Evolutionary conservation across 2,329 filamentous ascomycete species (phyloP), one percentile per base, ranked within the genome.

Genomic region (Fusarium xylarioides): DNA sequence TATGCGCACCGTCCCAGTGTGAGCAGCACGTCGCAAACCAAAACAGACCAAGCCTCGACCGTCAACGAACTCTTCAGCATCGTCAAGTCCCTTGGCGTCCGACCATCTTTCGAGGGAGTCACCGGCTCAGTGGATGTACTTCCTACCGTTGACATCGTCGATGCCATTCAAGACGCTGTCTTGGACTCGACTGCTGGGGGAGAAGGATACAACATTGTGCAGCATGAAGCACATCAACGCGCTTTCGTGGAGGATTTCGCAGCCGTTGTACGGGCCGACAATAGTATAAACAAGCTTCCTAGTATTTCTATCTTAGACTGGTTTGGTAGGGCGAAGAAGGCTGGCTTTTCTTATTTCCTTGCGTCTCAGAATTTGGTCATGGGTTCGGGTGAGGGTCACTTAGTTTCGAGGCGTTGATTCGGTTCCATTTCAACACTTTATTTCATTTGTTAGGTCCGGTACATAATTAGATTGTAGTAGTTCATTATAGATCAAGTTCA

Each of bases 151-250:
- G 10, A 14, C 8, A 30, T 58, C 7, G 34, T 26, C 19, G 8
- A 1, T 0, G 11, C 11, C 0, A 40, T 50, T 5, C 55, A 37
- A 0, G 4, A 38, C 1, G 0, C 2, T 8, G 21, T 21, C 26
- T 0, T 49, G 3, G 19, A 19, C 19, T 58, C 55, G 15, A 58
- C 7, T 21, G 8, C 19, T 50, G 19, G n/a, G 3, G 30, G 30
- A 11, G 7, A 40, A 15, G 28, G 42, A 4, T 47, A 44, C 4
- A 34, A 32, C 15, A 9, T 50, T 19, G 11, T 58, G 23, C 43
- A 32, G n/a, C 43, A 58, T 35, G 32, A 58, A 47, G 55, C 55
- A 15, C 14, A 19, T 12, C 32, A 37, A 8, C 43, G 30, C 7
- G 32, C 43, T 18, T 50, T 30, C 7, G 43, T 58, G 23, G 43